Evolutionary conservation across 2,329 filamentous ascomycete genomes (phyloP).

Genomic region (Ascochyta pisi): DNA sequence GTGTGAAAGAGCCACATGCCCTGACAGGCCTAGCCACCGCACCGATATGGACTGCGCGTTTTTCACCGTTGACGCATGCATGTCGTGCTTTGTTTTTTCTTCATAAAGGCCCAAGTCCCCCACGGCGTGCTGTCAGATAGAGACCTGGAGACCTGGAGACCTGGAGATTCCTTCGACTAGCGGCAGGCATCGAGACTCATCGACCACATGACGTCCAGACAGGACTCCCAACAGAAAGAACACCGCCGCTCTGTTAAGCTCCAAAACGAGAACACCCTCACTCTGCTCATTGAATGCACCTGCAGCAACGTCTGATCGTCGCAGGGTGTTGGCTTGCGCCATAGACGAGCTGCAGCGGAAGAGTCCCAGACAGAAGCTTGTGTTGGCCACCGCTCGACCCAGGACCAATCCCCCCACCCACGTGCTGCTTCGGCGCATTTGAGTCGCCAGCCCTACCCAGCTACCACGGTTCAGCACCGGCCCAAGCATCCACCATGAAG

Average conservation of each 20-base stretch:
- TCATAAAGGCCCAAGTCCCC: slow-evolving; percentile 16
- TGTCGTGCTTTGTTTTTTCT: slow-evolving; percentile 19
- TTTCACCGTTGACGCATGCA: slow-evolving; percentile 18
- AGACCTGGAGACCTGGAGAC: not conserved
- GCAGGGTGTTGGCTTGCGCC: slow-evolving; percentile 17
- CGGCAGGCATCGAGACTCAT: slow-evolving; percentile 1
- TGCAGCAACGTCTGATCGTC: slow-evolving; percentile 15
- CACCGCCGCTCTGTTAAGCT: not conserved
- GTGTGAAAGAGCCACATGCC: slow-evolving; percentile 16
- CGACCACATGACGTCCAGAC: slow-evolving; percentile 11
- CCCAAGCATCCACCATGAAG: slow-evolving; percentile 68
- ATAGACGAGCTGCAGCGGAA: slow-evolving; percentile 8
- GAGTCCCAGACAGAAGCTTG: slow-evolving; percentile 6
- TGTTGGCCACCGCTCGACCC: not conserved
- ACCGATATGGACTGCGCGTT: slow-evolving; percentile 10
- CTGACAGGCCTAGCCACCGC: slow-evolving; percentile 20
- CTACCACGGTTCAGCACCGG: slow-evolving; percentile 14
- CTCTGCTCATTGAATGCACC: slow-evolving; percentile 6
- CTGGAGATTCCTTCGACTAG: slow-evolving; percentile 7
- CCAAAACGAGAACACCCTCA: not conserved
- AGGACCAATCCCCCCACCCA: slow-evolving; percentile 29
- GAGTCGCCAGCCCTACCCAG: slow-evolving; percentile 33
- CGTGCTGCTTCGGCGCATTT: slow-evolving; percentile 34
- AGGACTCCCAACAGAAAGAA: slow-evolving; percentile 8
- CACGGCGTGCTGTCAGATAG: not conserved